phyloP scores from a whole-genome alignment of 2,329 filamentous ascomycete species.

The Aspergillus sp. region DNA sequence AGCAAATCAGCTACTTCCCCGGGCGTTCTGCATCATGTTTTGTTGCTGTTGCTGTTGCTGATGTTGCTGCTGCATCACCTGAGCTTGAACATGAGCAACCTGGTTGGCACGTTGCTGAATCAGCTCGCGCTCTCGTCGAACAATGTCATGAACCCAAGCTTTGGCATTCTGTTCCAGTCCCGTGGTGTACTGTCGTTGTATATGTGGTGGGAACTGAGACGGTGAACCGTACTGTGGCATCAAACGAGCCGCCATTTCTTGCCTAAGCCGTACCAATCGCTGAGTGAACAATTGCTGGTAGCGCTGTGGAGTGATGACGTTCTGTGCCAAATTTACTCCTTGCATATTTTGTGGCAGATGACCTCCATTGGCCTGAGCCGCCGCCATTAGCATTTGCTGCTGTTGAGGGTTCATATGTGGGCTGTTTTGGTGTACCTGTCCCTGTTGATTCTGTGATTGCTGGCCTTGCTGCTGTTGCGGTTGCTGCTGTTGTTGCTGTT shows the following conservation, averaged over 20 bases:
- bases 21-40: constrained; percentile 46
- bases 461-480: constrained; percentile 26
- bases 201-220: constrained; percentile 39
- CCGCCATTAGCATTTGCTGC: constrained; percentile 42
- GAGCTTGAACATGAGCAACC: constrained; percentile 35
- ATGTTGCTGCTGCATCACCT: constrained; percentile 36
- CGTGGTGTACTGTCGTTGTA: constrained; percentile 40
- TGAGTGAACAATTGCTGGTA: constrained; percentile 42
- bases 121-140: constrained; percentile 40
- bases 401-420: constrained; percentile 39
- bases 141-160: constrained; percentile 40
- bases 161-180: constrained; percentile 42
- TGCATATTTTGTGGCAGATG: constrained; percentile 37
- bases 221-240: constrained; percentile 43
- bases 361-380: constrained; percentile 42
- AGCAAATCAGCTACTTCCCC: constrained; percentile 31
- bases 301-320: constrained; percentile 31
- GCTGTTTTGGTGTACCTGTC: constrained; percentile 34
- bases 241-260: constrained; percentile 40
- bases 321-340: constrained; percentile 28
- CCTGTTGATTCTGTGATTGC: constrained; percentile 25
- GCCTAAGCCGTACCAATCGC: constrained; percentile 36
- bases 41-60: constrained; percentile 39
- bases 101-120: constrained; percentile 35
- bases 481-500: constrained; percentile 25